Conservation (phyloP, 345 rosid species). For the Acer saccharum region DNA sequence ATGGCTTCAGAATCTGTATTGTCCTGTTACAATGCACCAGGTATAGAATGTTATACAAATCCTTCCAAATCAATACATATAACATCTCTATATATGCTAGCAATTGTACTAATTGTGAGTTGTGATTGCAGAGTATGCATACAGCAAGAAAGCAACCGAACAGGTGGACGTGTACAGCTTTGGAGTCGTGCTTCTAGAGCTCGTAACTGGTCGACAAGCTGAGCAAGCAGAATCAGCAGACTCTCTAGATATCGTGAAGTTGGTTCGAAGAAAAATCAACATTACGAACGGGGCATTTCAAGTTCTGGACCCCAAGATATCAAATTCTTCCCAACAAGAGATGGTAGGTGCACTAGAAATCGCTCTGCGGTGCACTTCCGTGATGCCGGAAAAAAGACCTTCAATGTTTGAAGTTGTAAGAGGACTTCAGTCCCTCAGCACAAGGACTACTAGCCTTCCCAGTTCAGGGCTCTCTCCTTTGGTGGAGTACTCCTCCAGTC, state of each 20-base stretch:
- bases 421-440: conserved; percentile 53
- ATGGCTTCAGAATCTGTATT: conserved; percentile 48
- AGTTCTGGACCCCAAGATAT: conserved; percentile 73
- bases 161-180: conserved; percentile 89
- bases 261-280: conserved; percentile 91
- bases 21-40: conserved; percentile 85
- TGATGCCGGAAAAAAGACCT: conserved; percentile 82
- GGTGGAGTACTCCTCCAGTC: conserved; percentile 25
- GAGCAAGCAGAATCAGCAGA: conserved; percentile 49
- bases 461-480: conserved; percentile 25
- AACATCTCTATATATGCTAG: background rate
- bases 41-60: conserved; percentile 29
- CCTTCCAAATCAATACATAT: background rate
- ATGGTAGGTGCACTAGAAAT: conserved; percentile 75
- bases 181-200: conserved; percentile 85
- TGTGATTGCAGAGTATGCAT: conserved; percentile 60
- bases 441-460: conserved; percentile 25
- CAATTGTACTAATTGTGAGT: background rate
- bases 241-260: conserved; percentile 72
- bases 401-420: conserved; percentile 65
- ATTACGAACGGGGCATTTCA: conserved; percentile 63
- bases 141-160: conserved; percentile 79
- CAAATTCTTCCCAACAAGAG: conserved; percentile 44
- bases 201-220: conserved; percentile 70
- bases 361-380: conserved; percentile 75